These are phyloP conservation scores for Lunularia cruciata DNA, from an alignment of 225 moss, liverwort and hornwort species.

Conservation along the genomic window DNA sequence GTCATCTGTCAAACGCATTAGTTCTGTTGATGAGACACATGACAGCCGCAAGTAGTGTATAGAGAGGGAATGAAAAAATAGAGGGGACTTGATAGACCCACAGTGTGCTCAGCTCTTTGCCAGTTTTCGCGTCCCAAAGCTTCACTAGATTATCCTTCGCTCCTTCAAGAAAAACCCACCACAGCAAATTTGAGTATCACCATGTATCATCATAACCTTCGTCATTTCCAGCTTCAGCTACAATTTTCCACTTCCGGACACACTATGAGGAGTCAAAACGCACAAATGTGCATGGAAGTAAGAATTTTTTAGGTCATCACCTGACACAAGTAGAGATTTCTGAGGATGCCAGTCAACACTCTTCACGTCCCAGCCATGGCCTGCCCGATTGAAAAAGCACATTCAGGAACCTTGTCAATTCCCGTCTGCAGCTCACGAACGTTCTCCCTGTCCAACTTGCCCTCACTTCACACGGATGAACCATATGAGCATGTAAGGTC, in stretches of 20 bases:
- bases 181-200: neutral
- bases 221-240: too few relatives aligned
- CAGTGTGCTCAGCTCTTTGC: conserved; percentile 90
- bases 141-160: conserved; percentile 98
- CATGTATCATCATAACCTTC: neutral
- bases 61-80: neutral
- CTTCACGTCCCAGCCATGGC: conserved; percentile 99
- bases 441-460: conserved; percentile 44
- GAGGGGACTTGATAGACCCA: conserved; percentile 33
- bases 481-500: conserved; percentile 47
- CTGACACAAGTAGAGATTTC: conserved; percentile 97
- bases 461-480: conserved; percentile 43
- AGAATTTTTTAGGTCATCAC: conserved; percentile 29
- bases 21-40: neutral
- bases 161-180: conserved; percentile 46
- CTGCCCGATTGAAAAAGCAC: conserved; percentile 62
- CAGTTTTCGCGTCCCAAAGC: conserved; percentile 99
- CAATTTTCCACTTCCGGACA: too few relatives aligned
- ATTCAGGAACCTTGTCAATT: conserved; percentile 52
- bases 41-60: neutral
- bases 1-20: too few relatives aligned
- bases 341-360: conserved; percentile 99
- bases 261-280: too few relatives aligned
- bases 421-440: conserved; percentile 34
- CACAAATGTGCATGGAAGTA: too few relatives aligned